Evolutionary conservation across 192 early-diverging fungal species (phyloP).

Genomic region (Entrophospora sp.): DNA sequence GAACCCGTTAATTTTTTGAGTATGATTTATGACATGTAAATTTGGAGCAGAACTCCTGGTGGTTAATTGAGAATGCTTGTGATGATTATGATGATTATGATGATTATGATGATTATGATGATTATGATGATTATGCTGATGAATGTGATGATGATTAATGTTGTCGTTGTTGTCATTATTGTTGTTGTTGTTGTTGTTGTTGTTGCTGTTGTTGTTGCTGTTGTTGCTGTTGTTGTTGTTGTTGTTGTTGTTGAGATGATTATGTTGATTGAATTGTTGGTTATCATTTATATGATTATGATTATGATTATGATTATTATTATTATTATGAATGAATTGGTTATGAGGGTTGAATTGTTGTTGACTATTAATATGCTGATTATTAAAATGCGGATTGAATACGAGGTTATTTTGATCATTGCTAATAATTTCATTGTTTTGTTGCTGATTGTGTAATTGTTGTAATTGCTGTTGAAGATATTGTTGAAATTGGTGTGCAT

Average conservation of each 20-base stretch:
- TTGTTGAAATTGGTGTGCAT: not conserved
- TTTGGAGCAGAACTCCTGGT: not conserved
- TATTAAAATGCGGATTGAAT: too few relatives aligned
- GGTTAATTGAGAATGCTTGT: not conserved
- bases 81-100: slow-evolving; percentile 1
- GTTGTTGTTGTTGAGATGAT: too few relatives aligned
- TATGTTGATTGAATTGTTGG: too few relatives aligned
- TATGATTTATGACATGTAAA: slow-evolving; percentile 13
- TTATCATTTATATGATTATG: too few relatives aligned
- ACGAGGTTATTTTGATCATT: too few relatives aligned
- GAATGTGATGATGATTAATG: not conserved
- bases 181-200: not conserved
- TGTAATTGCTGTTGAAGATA: not conserved
- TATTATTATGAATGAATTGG: too few relatives aligned
- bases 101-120: too few relatives aligned
- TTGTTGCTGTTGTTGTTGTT: too few relatives aligned
- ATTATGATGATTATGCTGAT: too few relatives aligned
- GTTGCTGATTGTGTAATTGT: not conserved
- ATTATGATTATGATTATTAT: too few relatives aligned
- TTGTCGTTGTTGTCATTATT: not conserved
- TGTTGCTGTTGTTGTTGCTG: not conserved
- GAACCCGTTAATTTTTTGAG: slow-evolving; percentile 11
- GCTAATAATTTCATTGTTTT: not conserved
- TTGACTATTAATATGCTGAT: too few relatives aligned
- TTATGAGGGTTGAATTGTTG: too few relatives aligned